These are phyloP conservation scores for Olyra latifolia DNA, from an alignment of 176 grass and related monocot species.

Conservation along the genomic window DNA sequence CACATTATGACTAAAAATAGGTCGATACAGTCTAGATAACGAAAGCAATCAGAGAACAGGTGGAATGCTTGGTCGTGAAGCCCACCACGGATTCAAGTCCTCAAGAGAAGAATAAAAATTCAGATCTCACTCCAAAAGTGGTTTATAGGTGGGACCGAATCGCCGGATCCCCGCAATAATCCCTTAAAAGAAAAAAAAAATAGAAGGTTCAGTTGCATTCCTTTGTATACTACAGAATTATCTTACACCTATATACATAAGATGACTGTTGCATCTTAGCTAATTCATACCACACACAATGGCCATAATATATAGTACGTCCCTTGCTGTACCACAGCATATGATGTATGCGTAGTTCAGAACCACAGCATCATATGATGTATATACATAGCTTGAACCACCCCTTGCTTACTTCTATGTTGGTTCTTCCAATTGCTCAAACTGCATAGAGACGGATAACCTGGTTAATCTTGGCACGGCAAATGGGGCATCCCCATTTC, in stretches of 20 bases:
- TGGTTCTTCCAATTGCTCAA: constrained; percentile 37
- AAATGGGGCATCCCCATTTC: constrained; percentile 90
- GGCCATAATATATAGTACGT: constrained; percentile 16
- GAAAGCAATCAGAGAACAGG: no score
- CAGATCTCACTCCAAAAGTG: no score
- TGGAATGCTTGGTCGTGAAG: no score
- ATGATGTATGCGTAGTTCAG: no score
- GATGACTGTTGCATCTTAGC: not conserved
- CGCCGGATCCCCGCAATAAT: no score
- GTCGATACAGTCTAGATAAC: no score
- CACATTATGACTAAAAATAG: no score
- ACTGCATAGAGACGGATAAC: constrained; percentile 90
- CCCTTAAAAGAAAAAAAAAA: no score
- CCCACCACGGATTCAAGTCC: no score
- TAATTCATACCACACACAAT: not conserved
- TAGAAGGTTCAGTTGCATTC: not conserved
- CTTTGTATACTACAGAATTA: not conserved
- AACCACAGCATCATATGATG: not conserved
- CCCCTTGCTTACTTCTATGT: not conserved
- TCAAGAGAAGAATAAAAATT: no score
- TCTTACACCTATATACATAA: constrained; percentile 25
- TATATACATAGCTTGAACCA: not conserved
- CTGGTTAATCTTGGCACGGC: constrained; percentile 79
- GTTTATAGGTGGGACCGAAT: no score
- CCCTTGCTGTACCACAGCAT: not conserved